Base-by-base conservation (phyloP, 176 grass and related monocot genomes). In the Ananas comosus region DNA sequence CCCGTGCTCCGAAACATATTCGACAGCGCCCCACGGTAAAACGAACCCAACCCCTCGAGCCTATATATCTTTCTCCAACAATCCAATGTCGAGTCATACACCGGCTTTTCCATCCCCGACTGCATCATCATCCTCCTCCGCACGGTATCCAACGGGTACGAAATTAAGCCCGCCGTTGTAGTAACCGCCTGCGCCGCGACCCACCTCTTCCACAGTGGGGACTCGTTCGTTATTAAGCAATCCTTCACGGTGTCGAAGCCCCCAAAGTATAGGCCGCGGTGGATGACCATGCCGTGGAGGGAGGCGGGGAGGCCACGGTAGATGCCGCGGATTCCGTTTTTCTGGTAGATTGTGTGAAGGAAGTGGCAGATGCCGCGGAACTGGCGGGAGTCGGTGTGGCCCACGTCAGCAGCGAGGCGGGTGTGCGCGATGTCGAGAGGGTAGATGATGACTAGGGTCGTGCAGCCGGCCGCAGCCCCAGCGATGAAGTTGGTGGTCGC, bases 91-190 rank as follows among this genome's bases (percentile, higher is more conserved):
- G 77, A 72, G n/a, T 56, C 54, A 51, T 99, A 99, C 80, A 91
- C 86, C 49, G 82, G 87, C 56, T 65, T 78, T 9, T 90, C 82
- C 77, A 90, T 68, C 58, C 95, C 95, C 0, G 89, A 91, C 66
- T 99, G 95, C 95, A 99, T 99, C 95, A 99, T 99, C 90, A 99
- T 99, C 78, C 87, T 86, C 74, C 95, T 79, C 5, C 95, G 69
- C 42, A 99, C 90, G 0, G 90, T 99, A 64, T 99, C 95, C 65
- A 99, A 42, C 0, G 95, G 95, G 70, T 99, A 99, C 0, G 95
- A 94, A 48, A 90, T 66, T 13, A 93, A 59, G 48, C 94, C 90
- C 0, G 95, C 95, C 53, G 72, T 85, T 27, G 95, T 89, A 10
- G 87, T 91, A 14, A 99, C 90, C 0, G 78, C 80, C 68, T 99